Percentiles rank a stretch among this genome's conserved stretches.
These are phyloP conservation scores for Trypanosoma caninum DNA, from an alignment of 208 protist species.

Conservation along the genomic window DNA sequence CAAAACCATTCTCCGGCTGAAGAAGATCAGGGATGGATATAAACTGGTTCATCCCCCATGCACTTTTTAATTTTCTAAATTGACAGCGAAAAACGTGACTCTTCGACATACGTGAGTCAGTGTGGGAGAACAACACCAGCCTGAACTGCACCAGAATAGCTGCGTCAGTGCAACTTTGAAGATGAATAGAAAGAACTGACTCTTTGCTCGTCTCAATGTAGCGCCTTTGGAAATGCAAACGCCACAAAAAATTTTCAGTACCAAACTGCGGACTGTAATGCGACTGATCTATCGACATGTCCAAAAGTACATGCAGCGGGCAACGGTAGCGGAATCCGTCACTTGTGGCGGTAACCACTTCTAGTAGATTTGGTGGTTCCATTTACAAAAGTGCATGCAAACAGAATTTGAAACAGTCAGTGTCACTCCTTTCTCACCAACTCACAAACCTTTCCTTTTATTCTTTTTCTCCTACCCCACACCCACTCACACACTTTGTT, in stretches of 20 bases:
- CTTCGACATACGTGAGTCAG: conserved; percentile 58
- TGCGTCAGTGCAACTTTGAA: conserved; percentile 70
- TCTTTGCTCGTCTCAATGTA: conserved; percentile 23
- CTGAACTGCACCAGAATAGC: conserved; percentile 67
- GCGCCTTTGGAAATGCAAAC: conserved; percentile 82
- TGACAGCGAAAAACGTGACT: conserved; percentile 83
- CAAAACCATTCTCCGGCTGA: conserved; percentile 50
- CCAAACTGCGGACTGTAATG: conserved; percentile 83
- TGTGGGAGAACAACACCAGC: conserved; percentile 56
- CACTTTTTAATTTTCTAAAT: conserved; percentile 76
- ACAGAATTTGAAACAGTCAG: no score
- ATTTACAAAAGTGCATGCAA: conserved; percentile 8
- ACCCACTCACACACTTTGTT: no score
- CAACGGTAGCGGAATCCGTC: conserved; percentile 78
- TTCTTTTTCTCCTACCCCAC: no score
- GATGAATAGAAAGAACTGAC: conserved; percentile 70
- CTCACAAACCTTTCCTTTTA: no score
- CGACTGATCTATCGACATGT: conserved; percentile 54
- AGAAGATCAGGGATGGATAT: conserved; percentile 56
- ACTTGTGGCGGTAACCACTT: conserved; percentile 61
- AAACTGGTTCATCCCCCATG: conserved; percentile 89
- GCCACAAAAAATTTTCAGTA: conserved; percentile 69
- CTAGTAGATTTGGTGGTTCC: conserved; percentile 47
- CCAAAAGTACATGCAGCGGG: conserved; percentile 57
- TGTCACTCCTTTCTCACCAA: no score